Evolutionary conservation across 192 early-diverging fungal genomes (phyloP).

Genomic region (Gamsiella multidivaricata): DNA sequence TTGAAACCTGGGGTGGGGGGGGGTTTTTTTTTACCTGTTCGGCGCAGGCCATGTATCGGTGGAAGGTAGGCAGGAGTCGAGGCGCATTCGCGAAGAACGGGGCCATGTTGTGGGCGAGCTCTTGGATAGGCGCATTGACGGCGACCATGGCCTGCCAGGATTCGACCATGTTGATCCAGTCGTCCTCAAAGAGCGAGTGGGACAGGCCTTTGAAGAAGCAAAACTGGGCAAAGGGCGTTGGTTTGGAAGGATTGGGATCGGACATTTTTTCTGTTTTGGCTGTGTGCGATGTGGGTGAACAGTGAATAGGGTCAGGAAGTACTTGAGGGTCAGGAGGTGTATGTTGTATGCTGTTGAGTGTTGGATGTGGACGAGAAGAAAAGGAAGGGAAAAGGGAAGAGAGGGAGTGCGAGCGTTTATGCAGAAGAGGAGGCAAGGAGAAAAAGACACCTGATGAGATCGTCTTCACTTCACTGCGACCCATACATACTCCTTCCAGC

Average conservation of each 20-base stretch:
- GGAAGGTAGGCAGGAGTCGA: constrained; percentile 47
- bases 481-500: too few relatives aligned
- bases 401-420: not conserved
- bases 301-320: not conserved
- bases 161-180: constrained; percentile 55
- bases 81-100: constrained; percentile 55
- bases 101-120: constrained; percentile 40
- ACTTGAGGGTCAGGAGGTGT: too few relatives aligned
- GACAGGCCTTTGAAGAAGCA: constrained; percentile 51
- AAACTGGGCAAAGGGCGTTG: constrained; percentile 46
- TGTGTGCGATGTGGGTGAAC: not conserved
- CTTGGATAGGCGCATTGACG: constrained; percentile 47
- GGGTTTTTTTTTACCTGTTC: constrained; percentile 28
- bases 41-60: constrained; percentile 47
- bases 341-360: too few relatives aligned
- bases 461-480: too few relatives aligned
- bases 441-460: not conserved
- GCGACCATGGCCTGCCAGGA: constrained; percentile 48
- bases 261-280: constrained; percentile 15
- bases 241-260: constrained; percentile 4
- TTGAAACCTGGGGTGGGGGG: too few relatives aligned
- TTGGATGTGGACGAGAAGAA: not conserved
- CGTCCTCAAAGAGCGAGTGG: constrained; percentile 52
- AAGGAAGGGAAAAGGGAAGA: constrained; percentile 5
- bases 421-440: not conserved